Conservation (phyloP, 2,329 filamentous ascomycete species). For the Domatiomyces globalis region DNA sequence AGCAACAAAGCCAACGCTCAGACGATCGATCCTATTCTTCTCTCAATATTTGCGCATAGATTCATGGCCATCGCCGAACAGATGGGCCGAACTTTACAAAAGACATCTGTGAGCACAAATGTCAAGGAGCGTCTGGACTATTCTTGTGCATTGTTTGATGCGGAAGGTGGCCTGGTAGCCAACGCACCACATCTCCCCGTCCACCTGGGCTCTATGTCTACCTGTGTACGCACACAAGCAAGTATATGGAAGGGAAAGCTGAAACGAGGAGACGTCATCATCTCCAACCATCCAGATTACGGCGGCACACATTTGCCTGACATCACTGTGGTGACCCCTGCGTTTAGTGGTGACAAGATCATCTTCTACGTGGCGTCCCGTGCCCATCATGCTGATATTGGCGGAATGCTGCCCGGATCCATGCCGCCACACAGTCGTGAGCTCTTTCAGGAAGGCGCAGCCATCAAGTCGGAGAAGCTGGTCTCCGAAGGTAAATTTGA, state of each 20-base stretch:
- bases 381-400: conserved; percentile 73
- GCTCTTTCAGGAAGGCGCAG: conserved; percentile 50
- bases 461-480: conserved; percentile 48
- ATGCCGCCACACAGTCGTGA: conserved; percentile 68
- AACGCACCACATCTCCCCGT: conserved; percentile 67
- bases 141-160: conserved; percentile 62
- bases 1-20: conserved; percentile 12
- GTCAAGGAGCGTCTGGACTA: conserved; percentile 72
- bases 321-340: conserved; percentile 68
- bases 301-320: conserved; percentile 74
- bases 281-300: conserved; percentile 73
- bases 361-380: conserved; percentile 71
- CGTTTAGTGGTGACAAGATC: conserved; percentile 53
- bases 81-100: conserved; percentile 43
- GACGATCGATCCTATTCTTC: conserved; percentile 37
- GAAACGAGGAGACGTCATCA: conserved; percentile 65
- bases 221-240: conserved; percentile 60
- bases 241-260: conserved; percentile 67
- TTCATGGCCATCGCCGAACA: conserved; percentile 48
- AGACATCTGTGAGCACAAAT: conserved; percentile 47
- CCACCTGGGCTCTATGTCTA: conserved; percentile 67
- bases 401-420: conserved; percentile 65
- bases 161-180: conserved; percentile 56
- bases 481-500: conserved; percentile 46
- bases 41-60: conserved; percentile 42